Evolutionary conservation across 1,284 basidiomycete genomes (phyloP), one percentile per base, ranked within the genome.

Genomic region (Mixia osmundae): DNA sequence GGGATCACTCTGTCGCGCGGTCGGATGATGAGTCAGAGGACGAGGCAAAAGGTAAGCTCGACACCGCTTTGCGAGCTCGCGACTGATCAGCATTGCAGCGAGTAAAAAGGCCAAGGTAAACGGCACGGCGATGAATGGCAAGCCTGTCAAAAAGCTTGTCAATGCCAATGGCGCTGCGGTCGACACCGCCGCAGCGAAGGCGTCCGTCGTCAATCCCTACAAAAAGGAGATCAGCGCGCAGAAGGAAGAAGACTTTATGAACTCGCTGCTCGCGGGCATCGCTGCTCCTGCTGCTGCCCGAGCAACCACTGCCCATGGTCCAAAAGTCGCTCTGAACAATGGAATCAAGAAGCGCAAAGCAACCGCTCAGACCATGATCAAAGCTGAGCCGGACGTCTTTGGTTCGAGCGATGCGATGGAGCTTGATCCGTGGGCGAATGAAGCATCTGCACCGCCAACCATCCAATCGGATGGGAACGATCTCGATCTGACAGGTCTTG

Each of bases 181-280:
- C 9, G 18, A 30, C 21, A 22, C 34, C 30, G 39, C 44, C 19
- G 43, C 41, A 14, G 45, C 37, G n/a, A 35, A 34, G 21, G 21
- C 36, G 15, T 33, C 41, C 2, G 62, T 62, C 25, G 59, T 66
- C 15, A 50, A 52, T 32, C 49, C 49, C 19, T 41, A 47, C 34
- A 38, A 41, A 33, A 41, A 44, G 36, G 35, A 37, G 21, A 42
- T 35, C 23, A 44, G 34, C n/a, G 69, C 64, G 8, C 71, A 72
- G 36, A 69, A 80, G 49, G 85, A 87, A 53, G 64, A 68, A 28
- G 78, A 83, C 49, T 80, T 94, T 47, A 76, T 94, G 76, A 67
- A 68, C 0, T 66, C 65, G 14, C 57, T 94, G 0, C 57, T 91
- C 5, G 71, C 67, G 5, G 65, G 60, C 14, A 66, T 82, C 54